A percentile compares a stretch with the other conserved stretches of the same genome.
These are phyloP conservation scores for Plectosphaerella cucumerina DNA, from an alignment of 2,329 filamentous ascomycete species.

Conservation along the genomic window DNA sequence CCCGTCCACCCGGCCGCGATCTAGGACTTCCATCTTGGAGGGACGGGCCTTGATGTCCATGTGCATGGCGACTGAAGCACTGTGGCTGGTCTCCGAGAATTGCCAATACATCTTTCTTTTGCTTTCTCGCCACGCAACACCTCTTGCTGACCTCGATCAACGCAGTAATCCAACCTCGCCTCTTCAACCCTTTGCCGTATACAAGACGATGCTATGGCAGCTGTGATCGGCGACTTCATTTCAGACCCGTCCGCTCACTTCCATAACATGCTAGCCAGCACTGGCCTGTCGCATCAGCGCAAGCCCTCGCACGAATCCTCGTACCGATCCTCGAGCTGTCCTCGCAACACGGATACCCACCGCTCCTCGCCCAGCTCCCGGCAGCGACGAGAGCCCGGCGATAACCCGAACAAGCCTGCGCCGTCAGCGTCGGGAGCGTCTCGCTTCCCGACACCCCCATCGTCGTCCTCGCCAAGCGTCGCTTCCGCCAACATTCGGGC, in stretches of 20 bases:
- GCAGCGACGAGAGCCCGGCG: conserved; percentile 12
- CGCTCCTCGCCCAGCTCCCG: conserved; percentile 26
- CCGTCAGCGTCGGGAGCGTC: conserved; percentile 36
- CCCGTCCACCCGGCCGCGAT: conserved; percentile 3
- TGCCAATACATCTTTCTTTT: too few relatives aligned
- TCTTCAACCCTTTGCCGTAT: too few relatives aligned
- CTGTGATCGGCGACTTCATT: conserved; percentile 67
- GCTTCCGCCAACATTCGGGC: conserved; percentile 28
- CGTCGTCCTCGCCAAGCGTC: conserved; percentile 46
- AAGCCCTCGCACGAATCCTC: conserved; percentile 42
- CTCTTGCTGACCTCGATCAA: too few relatives aligned
- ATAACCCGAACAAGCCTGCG: conserved; percentile 12
- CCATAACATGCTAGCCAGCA: conserved; percentile 62
- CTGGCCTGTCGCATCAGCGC: conserved; percentile 39
- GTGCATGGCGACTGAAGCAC: too few relatives aligned
- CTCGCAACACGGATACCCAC: conserved; percentile 19
- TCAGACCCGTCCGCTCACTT: conserved; percentile 64
- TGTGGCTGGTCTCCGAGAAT: too few relatives aligned
- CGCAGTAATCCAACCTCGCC: too few relatives aligned
- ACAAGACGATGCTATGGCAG: conserved; percentile 51
- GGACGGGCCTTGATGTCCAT: too few relatives aligned
- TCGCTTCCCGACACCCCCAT: conserved; percentile 49
- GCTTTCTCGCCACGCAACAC: too few relatives aligned
- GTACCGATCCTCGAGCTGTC: conserved; percentile 31
- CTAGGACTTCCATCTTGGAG: too few relatives aligned